phyloP scores from a whole-genome alignment of 2,329 filamentous ascomycete species.

The Sodiomyces alkalinus region DNA sequence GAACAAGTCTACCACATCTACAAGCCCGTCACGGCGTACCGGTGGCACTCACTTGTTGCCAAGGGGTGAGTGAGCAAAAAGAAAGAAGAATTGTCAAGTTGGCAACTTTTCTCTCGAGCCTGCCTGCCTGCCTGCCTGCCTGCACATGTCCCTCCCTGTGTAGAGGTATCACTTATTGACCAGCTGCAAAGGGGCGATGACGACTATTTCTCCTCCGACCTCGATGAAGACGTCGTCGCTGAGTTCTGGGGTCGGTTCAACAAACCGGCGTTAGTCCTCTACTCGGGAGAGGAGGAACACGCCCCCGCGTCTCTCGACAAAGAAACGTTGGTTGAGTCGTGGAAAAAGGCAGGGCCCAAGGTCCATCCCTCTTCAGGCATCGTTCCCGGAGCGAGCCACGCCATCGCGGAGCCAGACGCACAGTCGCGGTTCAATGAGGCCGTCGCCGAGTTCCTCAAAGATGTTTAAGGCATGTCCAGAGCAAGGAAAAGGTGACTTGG shows the following conservation, averaged over 20 bases:
- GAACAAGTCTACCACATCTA: slow-evolving; percentile 1
- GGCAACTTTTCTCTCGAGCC: no score
- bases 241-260: slow-evolving; percentile 51
- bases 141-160: no score
- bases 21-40: slow-evolving; percentile 33
- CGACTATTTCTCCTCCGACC: slow-evolving; percentile 75
- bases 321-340: slow-evolving; percentile 38
- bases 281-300: slow-evolving; percentile 51
- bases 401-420: slow-evolving; percentile 28
- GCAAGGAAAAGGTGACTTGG: no score
- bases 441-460: slow-evolving; percentile 29
- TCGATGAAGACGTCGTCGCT: slow-evolving; percentile 39
- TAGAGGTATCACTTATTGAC: background rate
- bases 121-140: no score
- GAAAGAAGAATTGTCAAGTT: no score
- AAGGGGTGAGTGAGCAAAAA: slow-evolving; percentile 35
- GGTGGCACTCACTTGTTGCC: slow-evolving; percentile 33
- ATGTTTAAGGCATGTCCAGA: slow-evolving; percentile 3
- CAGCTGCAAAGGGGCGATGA: slow-evolving; percentile 46
- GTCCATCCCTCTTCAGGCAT: slow-evolving; percentile 35
- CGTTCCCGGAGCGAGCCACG: slow-evolving; percentile 37
- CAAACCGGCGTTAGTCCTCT: slow-evolving; percentile 47
- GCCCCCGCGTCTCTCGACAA: slow-evolving; percentile 45
- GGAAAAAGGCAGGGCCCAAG: slow-evolving; percentile 29
- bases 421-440: slow-evolving; percentile 33